phyloP scores from a whole-genome alignment of 176 grass and related monocot species.

The Bromus sterilis region DNA sequence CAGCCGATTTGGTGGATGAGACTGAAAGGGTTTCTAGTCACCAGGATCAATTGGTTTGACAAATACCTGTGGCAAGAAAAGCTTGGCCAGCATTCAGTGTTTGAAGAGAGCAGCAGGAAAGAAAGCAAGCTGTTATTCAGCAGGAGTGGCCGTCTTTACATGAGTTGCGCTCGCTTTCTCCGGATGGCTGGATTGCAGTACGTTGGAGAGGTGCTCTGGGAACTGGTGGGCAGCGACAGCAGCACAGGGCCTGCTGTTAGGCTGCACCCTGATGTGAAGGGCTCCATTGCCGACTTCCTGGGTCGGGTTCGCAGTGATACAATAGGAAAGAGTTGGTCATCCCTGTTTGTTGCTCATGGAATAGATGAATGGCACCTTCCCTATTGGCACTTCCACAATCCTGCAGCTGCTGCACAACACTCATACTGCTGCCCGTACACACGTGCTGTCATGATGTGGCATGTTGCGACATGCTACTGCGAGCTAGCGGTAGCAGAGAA shows the following conservation, averaged over 20 bases:
- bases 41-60: neutral
- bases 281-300: neutral
- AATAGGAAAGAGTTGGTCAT: neutral
- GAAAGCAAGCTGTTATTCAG: too few relatives aligned
- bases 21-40: neutral
- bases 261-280: neutral
- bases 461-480: neutral
- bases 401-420: neutral
- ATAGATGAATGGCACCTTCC: neutral
- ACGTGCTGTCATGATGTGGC: neutral
- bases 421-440: too few relatives aligned
- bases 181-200: neutral
- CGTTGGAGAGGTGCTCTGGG: neutral
- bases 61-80: slow-evolving; percentile 5
- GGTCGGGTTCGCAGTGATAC: neutral
- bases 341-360: neutral
- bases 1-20: slow-evolving; percentile 10
- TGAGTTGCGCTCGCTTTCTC: neutral
- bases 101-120: too few relatives aligned
- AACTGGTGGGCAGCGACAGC: neutral
- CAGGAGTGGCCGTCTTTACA: too few relatives aligned
- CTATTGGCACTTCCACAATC: too few relatives aligned
- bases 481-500: neutral
- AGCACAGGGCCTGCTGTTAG: neutral
- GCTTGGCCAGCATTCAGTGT: neutral